phyloP scores from a whole-genome alignment of 257 asterid genomes.

The Thymus mandschuricus region DNA sequence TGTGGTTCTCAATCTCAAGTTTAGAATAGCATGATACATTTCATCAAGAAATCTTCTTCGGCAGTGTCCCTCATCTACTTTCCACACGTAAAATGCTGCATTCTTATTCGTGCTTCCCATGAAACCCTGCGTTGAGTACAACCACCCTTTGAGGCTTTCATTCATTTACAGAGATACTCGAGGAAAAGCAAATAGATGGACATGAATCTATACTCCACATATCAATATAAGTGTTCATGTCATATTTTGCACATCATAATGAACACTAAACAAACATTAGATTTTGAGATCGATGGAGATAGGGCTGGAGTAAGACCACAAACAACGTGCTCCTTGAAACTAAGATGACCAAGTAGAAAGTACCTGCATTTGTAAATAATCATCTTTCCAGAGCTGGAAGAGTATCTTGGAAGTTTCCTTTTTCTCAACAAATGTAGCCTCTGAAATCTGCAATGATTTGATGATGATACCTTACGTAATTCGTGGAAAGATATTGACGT shows the following conservation, averaged over 20 bases:
- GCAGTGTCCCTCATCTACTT: conserved; percentile 48
- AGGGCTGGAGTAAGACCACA: background rate
- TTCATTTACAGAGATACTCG: conserved; percentile 4
- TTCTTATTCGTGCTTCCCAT: conserved; percentile 37
- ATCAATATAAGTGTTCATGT: background rate
- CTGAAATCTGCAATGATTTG: conserved; percentile 64
- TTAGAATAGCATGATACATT: conserved; percentile 84
- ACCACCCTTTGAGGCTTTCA: background rate
- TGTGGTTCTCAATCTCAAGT: conserved; percentile 70
- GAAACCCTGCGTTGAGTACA: conserved; percentile 55
- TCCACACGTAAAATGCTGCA: conserved; percentile 54
- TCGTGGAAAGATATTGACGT: background rate
- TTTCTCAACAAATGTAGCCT: conserved; percentile 69
- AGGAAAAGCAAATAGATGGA: background rate
- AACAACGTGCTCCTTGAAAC: conserved; percentile 12
- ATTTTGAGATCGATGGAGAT: conserved; percentile 1
- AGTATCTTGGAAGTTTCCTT: conserved; percentile 72
- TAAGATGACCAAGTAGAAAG: conserved; percentile 1
- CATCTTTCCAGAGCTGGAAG: conserved; percentile 81
- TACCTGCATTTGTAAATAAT: conserved; percentile 84
- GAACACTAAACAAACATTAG: background rate
- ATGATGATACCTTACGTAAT: conserved; percentile 26
- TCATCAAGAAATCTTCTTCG: conserved; percentile 65
- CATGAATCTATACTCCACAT: background rate
- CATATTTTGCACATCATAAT: background rate